Base-by-base conservation (phyloP, 768 basidiomycete species). In the Hortiboletus flavorubellus region DNA sequence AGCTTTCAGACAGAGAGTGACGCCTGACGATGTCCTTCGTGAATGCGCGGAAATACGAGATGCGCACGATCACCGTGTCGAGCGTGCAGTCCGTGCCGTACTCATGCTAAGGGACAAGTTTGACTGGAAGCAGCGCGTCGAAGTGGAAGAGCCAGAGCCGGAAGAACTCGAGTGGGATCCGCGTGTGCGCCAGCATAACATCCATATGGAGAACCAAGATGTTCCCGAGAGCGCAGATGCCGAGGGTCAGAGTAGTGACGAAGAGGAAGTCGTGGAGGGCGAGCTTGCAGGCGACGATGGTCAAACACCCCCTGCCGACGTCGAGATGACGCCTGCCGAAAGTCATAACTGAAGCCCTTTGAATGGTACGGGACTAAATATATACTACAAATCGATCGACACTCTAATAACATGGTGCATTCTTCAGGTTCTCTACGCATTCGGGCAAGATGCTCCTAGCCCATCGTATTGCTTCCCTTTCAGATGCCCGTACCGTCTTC, bases 111-210 rank as follows among this genome's bases (percentile, higher is more conserved):
- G 80, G 54, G 91, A 93, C 53, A 87, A 83, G 68, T 92, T 86
- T 66, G 89, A 92, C 45, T 91, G 89, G 87, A 85, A 85, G 67
- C 81, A 84, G 60, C 77, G 91, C n/a, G 86, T 92, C 21, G 84
- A 82, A 56, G 89, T 91, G 12, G 85, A 86, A 63, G 81, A 83
- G 14, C 89, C 88, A 59, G 89, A 91, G 68, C 87, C 87, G 4
- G 87, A 90, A 60, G 89, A 90, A 58, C 71, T 88, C 37, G 83
- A 82, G 18, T 87, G 85, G 85, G 85, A 86, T 60, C 84, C 85
- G 5, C 74, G 82, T 40, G 31, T 74, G 11, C 73, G 66, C 16
- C 43, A 60, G 15, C 53, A 66, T 31, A 23, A 56, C 49, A 30
- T 39, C 16, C 57, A 58, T 7, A 47, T 30, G 35, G 51, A 33